A percentile compares a stretch with the other conserved stretches of the same genome.
Evolutionary conservation across 257 asterid species (phyloP).

Genomic region (Petunia secreta): DNA sequence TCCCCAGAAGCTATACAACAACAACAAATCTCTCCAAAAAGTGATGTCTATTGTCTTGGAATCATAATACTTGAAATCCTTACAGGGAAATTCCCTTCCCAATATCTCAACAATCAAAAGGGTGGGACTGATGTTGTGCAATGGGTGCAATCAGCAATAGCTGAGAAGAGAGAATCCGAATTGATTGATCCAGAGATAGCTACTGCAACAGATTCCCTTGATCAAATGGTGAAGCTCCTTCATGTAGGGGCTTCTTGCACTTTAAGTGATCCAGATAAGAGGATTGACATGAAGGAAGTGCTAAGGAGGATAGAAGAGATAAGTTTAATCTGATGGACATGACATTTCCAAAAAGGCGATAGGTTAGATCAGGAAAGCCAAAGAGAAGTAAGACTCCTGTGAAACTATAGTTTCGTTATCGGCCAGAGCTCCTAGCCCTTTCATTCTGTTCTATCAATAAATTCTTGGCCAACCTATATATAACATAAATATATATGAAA

Average conservation of each 20-base stretch:
- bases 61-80: slow-evolving; percentile 70
- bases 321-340: slow-evolving; percentile 39
- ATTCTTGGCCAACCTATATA: neutral
- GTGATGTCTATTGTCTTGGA: slow-evolving; percentile 85
- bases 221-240: slow-evolving; percentile 66
- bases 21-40: slow-evolving; percentile 63
- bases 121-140: slow-evolving; percentile 88
- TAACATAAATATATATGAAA: too few species aligned
- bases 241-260: slow-evolving; percentile 68
- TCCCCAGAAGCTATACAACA: slow-evolving; percentile 65
- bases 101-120: slow-evolving; percentile 71
- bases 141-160: slow-evolving; percentile 58
- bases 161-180: slow-evolving; percentile 52
- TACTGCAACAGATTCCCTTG: slow-evolving; percentile 29
- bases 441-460: neutral
- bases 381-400: neutral
- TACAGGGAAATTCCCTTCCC: slow-evolving; percentile 83
- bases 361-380: slow-evolving; percentile 11
- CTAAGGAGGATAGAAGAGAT: slow-evolving; percentile 67
- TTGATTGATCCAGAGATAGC: slow-evolving; percentile 79
- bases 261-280: slow-evolving; percentile 43
- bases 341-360: neutral
- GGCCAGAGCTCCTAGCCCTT: slow-evolving; percentile 20
- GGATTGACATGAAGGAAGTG: slow-evolving; percentile 75
- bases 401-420: slow-evolving; percentile 13